These are phyloP conservation scores for Aspergillus indologenus DNA, from an alignment of 495 filamentous ascomycete species.

Conservation along the genomic window DNA sequence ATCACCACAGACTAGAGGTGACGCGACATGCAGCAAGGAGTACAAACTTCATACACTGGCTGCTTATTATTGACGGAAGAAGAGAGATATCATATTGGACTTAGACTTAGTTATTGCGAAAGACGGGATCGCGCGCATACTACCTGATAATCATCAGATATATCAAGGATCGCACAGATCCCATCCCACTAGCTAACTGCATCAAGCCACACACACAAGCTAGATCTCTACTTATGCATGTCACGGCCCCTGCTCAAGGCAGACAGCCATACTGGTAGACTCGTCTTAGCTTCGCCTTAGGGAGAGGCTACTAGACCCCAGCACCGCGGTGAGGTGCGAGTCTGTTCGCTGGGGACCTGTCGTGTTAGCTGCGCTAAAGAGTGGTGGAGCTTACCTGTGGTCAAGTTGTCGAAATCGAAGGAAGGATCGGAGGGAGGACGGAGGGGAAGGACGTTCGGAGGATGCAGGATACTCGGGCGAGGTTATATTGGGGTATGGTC, in stretches of 20 bases:
- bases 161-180: neutral
- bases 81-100: too few species aligned
- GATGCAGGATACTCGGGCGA: neutral
- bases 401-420: neutral
- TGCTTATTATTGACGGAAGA: too few species aligned
- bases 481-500: neutral
- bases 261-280: neutral
- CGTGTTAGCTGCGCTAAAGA: neutral
- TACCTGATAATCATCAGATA: neutral
- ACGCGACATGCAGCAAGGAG: too few species aligned
- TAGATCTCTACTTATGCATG: too few species aligned
- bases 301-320: conserved; percentile 9
- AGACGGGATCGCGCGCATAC: neutral
- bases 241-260: neutral
- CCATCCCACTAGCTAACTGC: neutral
- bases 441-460: neutral
- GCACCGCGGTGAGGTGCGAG: conserved; percentile 11
- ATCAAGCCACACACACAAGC: too few species aligned
- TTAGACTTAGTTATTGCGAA: too few species aligned
- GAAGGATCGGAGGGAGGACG: neutral
- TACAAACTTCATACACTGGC: too few species aligned
- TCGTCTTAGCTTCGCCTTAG: conserved; percentile 8
- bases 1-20: too few species aligned
- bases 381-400: neutral
- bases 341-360: conserved; percentile 5